Conservation (phyloP, 2,329 filamentous ascomycete species). For the Pseudogymnoascus sp. region DNA sequence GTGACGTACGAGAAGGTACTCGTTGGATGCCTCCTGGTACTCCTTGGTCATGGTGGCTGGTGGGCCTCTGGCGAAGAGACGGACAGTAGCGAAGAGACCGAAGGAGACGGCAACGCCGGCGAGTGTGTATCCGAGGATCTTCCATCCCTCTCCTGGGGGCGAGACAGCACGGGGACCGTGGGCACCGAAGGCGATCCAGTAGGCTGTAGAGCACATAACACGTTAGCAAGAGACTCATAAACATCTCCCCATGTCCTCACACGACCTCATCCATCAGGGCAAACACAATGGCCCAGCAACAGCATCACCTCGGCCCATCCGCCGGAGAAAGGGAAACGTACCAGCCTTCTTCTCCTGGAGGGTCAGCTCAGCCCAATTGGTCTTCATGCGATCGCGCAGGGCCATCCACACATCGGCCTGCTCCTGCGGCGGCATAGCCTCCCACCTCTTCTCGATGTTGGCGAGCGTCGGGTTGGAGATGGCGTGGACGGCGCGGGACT, state of each 20-base stretch:
- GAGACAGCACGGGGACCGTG: slow-evolving; percentile 82
- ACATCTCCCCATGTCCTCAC: background rate
- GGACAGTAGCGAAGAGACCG: slow-evolving; percentile 64
- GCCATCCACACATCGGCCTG: slow-evolving; percentile 99
- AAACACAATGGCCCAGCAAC: background rate
- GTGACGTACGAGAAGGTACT: slow-evolving; percentile 75
- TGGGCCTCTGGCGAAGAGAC: slow-evolving; percentile 61
- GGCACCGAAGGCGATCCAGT: slow-evolving; percentile 97
- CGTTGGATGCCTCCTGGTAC: slow-evolving; percentile 92
- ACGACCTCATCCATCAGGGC: background rate
- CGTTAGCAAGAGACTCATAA: slow-evolving; percentile 25
- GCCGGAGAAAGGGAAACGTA: slow-evolving; percentile 42
- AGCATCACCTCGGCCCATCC: background rate
- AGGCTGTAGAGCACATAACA: slow-evolving; percentile 54
- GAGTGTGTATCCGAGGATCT: slow-evolving; percentile 65
- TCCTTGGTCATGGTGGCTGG: slow-evolving; percentile 93
- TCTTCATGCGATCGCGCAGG: slow-evolving; percentile 97
- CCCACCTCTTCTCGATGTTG: slow-evolving; percentile 99
- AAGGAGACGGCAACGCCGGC: slow-evolving; percentile 61
- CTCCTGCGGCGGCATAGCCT: slow-evolving; percentile 94
- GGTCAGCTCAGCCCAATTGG: slow-evolving; percentile 90
- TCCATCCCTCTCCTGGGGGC: slow-evolving; percentile 78
- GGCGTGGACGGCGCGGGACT: slow-evolving; percentile 59
- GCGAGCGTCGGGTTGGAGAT: slow-evolving; percentile 96
- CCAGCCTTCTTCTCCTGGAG: slow-evolving; percentile 98